These are phyloP conservation scores for Isoetes taiwanensis DNA, from an alignment of 75 land plant genomes.

Conservation along the genomic window DNA sequence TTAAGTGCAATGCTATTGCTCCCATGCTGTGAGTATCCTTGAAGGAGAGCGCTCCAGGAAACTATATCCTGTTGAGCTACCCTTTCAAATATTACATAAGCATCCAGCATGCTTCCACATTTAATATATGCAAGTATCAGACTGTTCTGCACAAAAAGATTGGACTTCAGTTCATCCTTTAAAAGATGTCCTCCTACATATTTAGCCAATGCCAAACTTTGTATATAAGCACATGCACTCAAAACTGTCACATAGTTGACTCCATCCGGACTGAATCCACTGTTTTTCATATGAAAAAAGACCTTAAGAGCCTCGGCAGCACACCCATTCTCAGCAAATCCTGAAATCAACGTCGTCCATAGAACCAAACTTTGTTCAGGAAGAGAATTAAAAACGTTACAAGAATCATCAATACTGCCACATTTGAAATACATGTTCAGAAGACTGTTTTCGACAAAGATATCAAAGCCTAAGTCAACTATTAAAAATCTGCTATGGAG, in stretches of 20 bases:
- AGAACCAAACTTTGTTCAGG: constrained; percentile 19
- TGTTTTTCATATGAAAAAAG: too few species aligned
- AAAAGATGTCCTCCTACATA: too few species aligned
- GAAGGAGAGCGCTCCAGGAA: not conserved
- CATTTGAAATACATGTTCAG: constrained; percentile 28
- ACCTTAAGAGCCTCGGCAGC: constrained; percentile 1
- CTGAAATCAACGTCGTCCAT: constrained; percentile 30
- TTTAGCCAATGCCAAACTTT: too few species aligned
- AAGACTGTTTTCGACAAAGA: too few species aligned
- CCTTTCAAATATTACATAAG: not conserved
- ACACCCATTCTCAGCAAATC: constrained; percentile 17
- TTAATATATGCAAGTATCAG: not conserved
- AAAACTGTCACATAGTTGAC: too few species aligned
- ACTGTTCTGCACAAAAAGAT: not conserved
- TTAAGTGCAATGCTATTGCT: not conserved
- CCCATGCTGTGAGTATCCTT: not conserved
- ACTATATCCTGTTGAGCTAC: not conserved
- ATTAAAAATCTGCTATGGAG: too few species aligned
- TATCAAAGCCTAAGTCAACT: too few species aligned
- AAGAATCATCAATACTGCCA: constrained; percentile 12
- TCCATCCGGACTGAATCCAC: too few species aligned
- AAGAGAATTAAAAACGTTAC: constrained; percentile 22
- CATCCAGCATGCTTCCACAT: not conserved
- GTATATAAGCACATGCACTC: too few species aligned
- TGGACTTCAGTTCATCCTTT: too few species aligned